Conservation (phyloP, 2,329 filamentous ascomycete species). For the Colletotrichum sublineola region DNA sequence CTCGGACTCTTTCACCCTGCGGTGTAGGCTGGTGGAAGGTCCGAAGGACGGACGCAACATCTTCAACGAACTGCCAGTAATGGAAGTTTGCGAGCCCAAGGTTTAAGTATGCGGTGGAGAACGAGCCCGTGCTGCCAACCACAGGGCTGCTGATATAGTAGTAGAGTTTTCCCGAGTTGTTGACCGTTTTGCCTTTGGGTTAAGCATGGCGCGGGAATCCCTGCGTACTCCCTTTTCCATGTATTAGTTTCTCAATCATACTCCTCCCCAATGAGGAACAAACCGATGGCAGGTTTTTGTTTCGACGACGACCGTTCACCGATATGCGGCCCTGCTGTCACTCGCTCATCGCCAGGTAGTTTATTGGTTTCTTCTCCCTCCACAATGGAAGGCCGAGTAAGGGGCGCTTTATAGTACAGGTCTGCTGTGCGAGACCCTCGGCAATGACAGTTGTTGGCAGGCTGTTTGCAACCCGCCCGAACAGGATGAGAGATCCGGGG, state of each 20-base stretch:
- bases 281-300: conserved; percentile 35
- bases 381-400: background rate
- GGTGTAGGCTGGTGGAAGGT: no score
- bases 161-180: conserved; percentile 1
- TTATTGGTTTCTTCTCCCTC: background rate
- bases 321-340: conserved; percentile 24
- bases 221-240: conserved; percentile 12
- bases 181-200: conserved; percentile 2
- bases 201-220: conserved; percentile 15
- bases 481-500: conserved; percentile 10
- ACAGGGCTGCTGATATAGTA: background rate
- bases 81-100: background rate
- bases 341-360: background rate
- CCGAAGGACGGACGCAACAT: conserved; percentile 21
- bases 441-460: conserved; percentile 15
- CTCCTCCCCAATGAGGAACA: background rate
- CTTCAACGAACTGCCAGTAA: background rate
- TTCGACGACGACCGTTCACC: conserved; percentile 36
- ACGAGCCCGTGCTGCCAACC: background rate
- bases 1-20: conserved; percentile 9
- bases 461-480: background rate
- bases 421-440: conserved; percentile 8
- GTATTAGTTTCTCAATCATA: background rate
- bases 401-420: background rate
- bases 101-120: background rate